Base-by-base conservation (phyloP, 164 flowering plant genomes). In the Vitis rotundifolia region DNA sequence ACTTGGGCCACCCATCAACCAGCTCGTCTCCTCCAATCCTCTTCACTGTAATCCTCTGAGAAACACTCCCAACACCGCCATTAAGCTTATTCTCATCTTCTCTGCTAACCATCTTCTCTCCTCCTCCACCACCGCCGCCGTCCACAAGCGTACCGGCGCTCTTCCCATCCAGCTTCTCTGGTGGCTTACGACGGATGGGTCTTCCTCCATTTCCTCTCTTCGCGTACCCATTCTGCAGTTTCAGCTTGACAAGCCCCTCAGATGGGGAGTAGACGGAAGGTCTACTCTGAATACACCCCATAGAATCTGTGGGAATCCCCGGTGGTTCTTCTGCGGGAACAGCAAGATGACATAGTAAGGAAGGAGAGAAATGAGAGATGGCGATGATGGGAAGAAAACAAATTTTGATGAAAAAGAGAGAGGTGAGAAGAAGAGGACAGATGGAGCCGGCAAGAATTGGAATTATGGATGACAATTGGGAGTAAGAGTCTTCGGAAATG, bases 1-100 rank as follows among this genome's bases (percentile, higher is more conserved):
- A 84, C 31, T 71, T 80, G 15, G 87, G 87, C 85, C 85, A 84
- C 11, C 87, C 85, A 66, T 69, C 82, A 8, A 82, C 77, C 50
- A 71, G 48, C 29, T 80, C 85, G 49, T 78, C 85, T 14, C 56
- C 76, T 51, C 31, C 81, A 51, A 76, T 69, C 71, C 74, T 79
- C 77, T 74, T 79, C 63, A 37, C 28, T 7, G 13, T 19, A 61
- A 54, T 68, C 58, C 61, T 71, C 10, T 57, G 14, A 1, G 73
- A 58, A 44, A 64, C 71, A 59, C 52, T 74, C 14, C 72, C 70
- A 56, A 44, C 55, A 5, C 12, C 50, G 16, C 10, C 68, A 29
- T 61, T 61, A 52, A 44, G 64, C 19, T 15, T 76, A 10, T 10
- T 73, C 51, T 37, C 68, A 57, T 71, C 75, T 26, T 59, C 76